These are phyloP conservation scores for Diaporthe amygdali DNA, from an alignment of 2,329 filamentous ascomycete species.

Conservation along the genomic window DNA sequence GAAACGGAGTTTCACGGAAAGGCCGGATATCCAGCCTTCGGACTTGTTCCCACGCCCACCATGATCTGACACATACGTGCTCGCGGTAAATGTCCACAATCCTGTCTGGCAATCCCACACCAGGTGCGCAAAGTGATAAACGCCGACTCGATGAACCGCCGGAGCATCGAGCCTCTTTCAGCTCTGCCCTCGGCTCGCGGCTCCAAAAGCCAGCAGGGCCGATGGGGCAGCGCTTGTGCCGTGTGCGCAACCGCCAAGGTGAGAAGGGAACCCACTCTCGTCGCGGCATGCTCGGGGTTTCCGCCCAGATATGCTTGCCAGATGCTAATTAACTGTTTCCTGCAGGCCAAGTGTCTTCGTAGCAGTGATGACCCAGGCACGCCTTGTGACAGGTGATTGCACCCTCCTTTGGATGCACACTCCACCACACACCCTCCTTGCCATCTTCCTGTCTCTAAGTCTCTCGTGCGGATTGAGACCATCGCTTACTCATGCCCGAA, in stretches of 20 bases:
- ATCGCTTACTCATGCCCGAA: not conserved
- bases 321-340: not conserved
- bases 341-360: constrained; percentile 23
- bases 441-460: not conserved
- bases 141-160: constrained; percentile 7
- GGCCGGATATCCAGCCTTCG: not conserved
- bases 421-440: not conserved
- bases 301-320: not conserved
- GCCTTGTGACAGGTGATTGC: constrained; percentile 35
- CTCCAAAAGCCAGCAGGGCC: constrained; percentile 14
- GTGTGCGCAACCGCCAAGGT: constrained; percentile 24
- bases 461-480: too few relatives aligned
- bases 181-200: not conserved
- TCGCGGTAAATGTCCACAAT: not conserved
- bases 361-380: not conserved
- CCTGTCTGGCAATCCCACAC: not conserved
- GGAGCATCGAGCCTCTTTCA: constrained; percentile 13
- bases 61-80: not conserved
- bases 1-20: not conserved
- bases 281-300: not conserved
- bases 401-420: not conserved
- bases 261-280: not conserved
- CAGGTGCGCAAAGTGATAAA: not conserved
- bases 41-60: not conserved
- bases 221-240: constrained; percentile 26